Evolutionary conservation across 352 stramenopile species (phyloP).

Genomic region (Phytophthora sp.): DNA sequence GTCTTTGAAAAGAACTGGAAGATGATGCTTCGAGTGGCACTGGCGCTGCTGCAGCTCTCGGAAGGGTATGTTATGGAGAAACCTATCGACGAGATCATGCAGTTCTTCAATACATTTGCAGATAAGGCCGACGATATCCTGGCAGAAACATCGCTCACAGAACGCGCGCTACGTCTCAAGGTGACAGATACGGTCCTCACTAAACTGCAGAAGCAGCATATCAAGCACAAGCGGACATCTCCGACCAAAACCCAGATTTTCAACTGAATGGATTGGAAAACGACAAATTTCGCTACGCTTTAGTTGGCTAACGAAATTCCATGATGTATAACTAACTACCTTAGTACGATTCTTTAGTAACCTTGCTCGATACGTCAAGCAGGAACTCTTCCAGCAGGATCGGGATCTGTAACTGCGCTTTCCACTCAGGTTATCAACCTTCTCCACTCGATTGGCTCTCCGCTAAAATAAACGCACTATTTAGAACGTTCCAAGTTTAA

Average conservation of each 20-base stretch:
- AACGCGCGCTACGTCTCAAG: constrained; percentile 70
- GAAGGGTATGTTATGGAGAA: constrained; percentile 66
- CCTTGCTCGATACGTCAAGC: too few relatives aligned
- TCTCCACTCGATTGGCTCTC: too few relatives aligned
- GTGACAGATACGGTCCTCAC: constrained; percentile 79
- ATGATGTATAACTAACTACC: too few relatives aligned
- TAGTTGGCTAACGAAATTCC: too few relatives aligned
- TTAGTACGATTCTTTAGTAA: too few relatives aligned
- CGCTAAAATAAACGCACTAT: too few relatives aligned
- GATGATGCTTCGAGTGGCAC: constrained; percentile 76
- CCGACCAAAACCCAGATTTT: constrained; percentile 32
- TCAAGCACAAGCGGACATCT: constrained; percentile 54
- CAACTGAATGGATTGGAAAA: too few relatives aligned
- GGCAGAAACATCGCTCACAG: constrained; percentile 49
- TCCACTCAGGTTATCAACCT: too few relatives aligned
- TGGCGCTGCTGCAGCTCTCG: constrained; percentile 75
- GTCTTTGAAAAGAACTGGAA: constrained; percentile 88
- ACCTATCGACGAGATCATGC: constrained; percentile 85
- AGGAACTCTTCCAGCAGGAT: too few relatives aligned
- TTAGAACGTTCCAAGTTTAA: too few relatives aligned
- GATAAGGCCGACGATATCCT: constrained; percentile 62
- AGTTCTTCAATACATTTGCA: constrained; percentile 88
- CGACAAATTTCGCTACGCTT: too few relatives aligned
- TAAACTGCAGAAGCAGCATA: constrained; percentile 77
- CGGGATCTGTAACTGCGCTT: too few relatives aligned